Evolutionary conservation across 192 early-diverging fungal genomes (phyloP), one percentile per base, ranked within the genome.

Genomic region (Backusella luteola): DNA sequence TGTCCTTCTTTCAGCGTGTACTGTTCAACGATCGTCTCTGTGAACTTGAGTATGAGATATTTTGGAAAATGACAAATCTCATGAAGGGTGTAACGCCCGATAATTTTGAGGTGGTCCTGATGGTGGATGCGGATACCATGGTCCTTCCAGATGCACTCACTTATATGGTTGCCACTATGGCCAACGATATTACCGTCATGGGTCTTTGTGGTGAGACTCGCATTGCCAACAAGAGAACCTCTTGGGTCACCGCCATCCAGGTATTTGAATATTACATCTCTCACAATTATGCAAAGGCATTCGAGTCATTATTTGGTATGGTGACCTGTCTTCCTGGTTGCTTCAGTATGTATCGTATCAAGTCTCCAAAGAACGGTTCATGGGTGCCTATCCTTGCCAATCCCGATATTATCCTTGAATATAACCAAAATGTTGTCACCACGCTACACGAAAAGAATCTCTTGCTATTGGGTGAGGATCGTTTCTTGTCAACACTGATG

Each of bases 261-360:
- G 94, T 98, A 35, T 97, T 96, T 87, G 96, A 99, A 82, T 98
- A 98, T 85, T 96, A 94, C 77, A 96, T 98, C 72, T 93, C 91
- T 56, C 96, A 98, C 81, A 94, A 98, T 80, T 86, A 96, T 77
- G 91, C 95, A 34, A 97, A 97, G 81, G 94, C 96, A 2, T 97
- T 97, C 79, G 96, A 97, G 83, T 96, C 96, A 32, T 85, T 98
- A 34, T 98, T 98, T 79, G 96, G 96, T 32, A 92, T 90, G 67
- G 96, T 98, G 15, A 95, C 96, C 1, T 99, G 97, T 87, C 82
- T 99, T 72, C 96, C 96, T 14, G 96, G 96, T 21, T 97, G 97
- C 86, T 99, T 99, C 90, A 91, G 90, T 76, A 97, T 98, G 97
- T 99, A 99, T 83, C 93, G 97, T 69, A 88, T 99, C 72, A 89